Percentiles rank a stretch among this genome's conserved stretches.
Evolutionary conservation across 805 yeast genomes (phyloP).

Genomic region (Limtongozyma cylindracea): DNA sequence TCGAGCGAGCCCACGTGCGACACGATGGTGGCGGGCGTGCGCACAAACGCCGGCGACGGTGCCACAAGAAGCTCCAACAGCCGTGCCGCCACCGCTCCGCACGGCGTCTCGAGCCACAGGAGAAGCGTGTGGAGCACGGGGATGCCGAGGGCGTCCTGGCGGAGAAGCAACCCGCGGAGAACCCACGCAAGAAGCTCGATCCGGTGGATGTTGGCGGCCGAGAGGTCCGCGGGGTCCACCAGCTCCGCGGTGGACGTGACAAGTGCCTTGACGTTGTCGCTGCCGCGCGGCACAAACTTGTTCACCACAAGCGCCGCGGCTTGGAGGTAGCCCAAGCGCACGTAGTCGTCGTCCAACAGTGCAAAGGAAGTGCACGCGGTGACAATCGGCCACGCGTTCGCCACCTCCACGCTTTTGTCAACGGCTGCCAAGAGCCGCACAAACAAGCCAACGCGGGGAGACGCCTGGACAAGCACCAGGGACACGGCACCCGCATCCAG

Average conservation of each 20-base stretch:
- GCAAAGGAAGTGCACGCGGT: too few species aligned
- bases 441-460: constrained; percentile 9
- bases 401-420: constrained; percentile 10
- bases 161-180: constrained; percentile 40
- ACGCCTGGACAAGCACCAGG: constrained; percentile 6
- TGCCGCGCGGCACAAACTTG: constrained; percentile 5
- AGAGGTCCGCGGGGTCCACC: too few species aligned
- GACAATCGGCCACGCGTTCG: constrained; percentile 3
- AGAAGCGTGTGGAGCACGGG: too few species aligned
- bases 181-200: constrained; percentile 47
- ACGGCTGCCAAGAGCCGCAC: constrained; percentile 24
- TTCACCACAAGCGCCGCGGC: constrained; percentile 27
- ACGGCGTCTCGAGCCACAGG: too few species aligned
- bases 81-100: too few species aligned
- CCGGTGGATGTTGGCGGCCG: neutral
- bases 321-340: constrained; percentile 30
- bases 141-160: constrained; percentile 12
- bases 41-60: constrained; percentile 28
- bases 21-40: constrained; percentile 40
- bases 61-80: constrained; percentile 2
- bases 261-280: neutral
- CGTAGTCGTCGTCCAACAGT: constrained; percentile 5
- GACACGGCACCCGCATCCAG: constrained; percentile 1
- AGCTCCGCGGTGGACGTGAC: neutral
- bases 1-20: constrained; percentile 26